Evolutionary conservation across 352 stramenopile species (phyloP), one percentile per base, ranked within the genome.

Genomic region (Globisporangium apiculatum): DNA sequence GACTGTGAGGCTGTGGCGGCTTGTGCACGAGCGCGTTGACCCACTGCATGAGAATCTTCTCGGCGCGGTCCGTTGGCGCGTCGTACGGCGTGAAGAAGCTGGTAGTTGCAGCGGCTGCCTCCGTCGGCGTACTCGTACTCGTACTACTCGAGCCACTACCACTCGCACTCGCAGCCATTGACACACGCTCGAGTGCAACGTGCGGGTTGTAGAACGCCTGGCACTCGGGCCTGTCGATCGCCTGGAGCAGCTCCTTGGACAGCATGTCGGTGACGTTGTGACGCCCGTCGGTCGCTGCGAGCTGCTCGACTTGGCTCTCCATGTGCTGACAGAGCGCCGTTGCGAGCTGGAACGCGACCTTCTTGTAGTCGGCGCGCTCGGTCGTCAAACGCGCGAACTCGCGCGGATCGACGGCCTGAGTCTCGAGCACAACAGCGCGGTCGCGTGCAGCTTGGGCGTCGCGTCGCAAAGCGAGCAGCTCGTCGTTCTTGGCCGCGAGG

Each of bases 11-110:
- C 24, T 31, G 24, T 31, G 24, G 24, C 24, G 24, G 24, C 56
- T 62, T 62, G 12, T 73, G 70, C 31, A 89, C 46, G 12, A 91
- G 55, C 31, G 63, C 68, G 57, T 91, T 91, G 47, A 77, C 79
- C 82, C 82, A 91, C 60, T 91, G 79, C 38, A 82, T 81, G 9
- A 91, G 46, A 58, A 91, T 87, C 38, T 69, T 73, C 53, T 91
- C 82, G 0, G 82, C 79, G 14, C 82, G 79, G 59, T 89, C 79
- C 12, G 76, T 62, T 2, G 81, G 66, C 31, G 79, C 74, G 5
- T 87, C 75, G 48, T 76, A 82, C 0, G 67, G 60, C 36, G 66
- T 38, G 37, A 71, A 65, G 37, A 73, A 69, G 36, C 55, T 64
- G 4, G 35, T 40, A 15, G 5, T n/a, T 17, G 45, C 37, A 35